These are phyloP conservation scores for Neonectria coccinea DNA, from an alignment of 2,329 filamentous ascomycete genomes.

Conservation along the genomic window DNA sequence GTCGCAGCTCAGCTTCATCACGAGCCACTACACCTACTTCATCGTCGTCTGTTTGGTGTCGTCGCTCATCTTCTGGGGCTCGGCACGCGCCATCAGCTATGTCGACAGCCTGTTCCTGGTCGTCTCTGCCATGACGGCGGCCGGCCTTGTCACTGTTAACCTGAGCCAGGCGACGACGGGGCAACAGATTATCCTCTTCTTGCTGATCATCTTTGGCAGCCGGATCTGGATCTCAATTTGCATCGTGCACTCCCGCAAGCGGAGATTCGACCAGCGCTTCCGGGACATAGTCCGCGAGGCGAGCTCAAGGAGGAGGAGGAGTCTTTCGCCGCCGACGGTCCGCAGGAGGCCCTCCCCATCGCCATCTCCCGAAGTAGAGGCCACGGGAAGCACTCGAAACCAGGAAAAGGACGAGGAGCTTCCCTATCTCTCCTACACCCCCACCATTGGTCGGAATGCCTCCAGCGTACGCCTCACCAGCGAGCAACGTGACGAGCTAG, in stretches of 20 bases:
- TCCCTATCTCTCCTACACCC: neutral
- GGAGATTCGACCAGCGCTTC: conserved; percentile 2
- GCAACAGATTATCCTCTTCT: neutral
- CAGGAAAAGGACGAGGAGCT: neutral
- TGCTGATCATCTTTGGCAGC: conserved; percentile 1
- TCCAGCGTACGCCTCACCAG: neutral
- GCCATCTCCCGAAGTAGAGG: too few species aligned
- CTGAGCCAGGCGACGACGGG: conserved; percentile 1
- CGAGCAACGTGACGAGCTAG: neutral
- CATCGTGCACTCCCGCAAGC: neutral
- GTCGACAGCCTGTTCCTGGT: conserved; percentile 2
- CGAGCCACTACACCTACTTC: neutral
- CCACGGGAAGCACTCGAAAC: too few species aligned
- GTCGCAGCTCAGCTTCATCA: neutral
- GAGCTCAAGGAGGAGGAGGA: neutral
- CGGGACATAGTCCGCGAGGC: neutral
- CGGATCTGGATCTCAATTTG: conserved; percentile 1
- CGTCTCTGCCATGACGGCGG: conserved; percentile 8
- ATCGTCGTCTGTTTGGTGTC: neutral
- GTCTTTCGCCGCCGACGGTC: too few species aligned
- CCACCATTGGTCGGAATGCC: neutral
- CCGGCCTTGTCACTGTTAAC: neutral
- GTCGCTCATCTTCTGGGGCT: neutral
- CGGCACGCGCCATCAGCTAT: neutral
- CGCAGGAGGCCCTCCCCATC: too few species aligned